Conservation (phyloP, 768 basidiomycete genomes). For the Rhodotorula babjevae region DNA sequence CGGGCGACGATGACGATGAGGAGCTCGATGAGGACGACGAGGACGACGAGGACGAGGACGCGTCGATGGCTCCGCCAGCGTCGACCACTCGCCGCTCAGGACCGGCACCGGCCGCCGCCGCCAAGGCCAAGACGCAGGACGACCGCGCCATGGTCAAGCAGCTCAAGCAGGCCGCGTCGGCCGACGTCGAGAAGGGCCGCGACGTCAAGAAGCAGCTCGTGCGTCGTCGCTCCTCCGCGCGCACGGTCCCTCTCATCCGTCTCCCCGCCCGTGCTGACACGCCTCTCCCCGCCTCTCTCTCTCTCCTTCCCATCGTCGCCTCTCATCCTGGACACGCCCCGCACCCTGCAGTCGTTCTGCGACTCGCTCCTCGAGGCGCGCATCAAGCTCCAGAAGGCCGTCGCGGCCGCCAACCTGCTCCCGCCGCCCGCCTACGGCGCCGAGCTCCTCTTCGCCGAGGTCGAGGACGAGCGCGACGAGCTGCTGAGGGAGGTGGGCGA, state of each 20-base stretch:
- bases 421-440: slow-evolving; percentile 49
- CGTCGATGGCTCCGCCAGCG: neutral
- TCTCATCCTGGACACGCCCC: neutral
- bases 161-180: slow-evolving; percentile 37
- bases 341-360: slow-evolving; percentile 65
- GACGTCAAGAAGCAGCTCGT: slow-evolving; percentile 80
- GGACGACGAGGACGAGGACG: slow-evolving; percentile 36
- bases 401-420: slow-evolving; percentile 61
- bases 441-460: slow-evolving; percentile 16
- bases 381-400: slow-evolving; percentile 81
- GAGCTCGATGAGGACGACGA: slow-evolving; percentile 30
- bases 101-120: slow-evolving; percentile 3
- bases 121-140: slow-evolving; percentile 23
- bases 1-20: neutral
- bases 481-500: slow-evolving; percentile 18
- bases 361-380: slow-evolving; percentile 82
- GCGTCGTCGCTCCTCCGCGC: slow-evolving; percentile 41
- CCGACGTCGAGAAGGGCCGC: slow-evolving; percentile 62
- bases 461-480: slow-evolving; percentile 45
- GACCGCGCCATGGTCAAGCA: slow-evolving; percentile 36
- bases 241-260: slow-evolving; percentile 16
- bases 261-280: neutral
- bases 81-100: neutral
- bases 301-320: too few relatives aligned
- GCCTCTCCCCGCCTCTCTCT: neutral